A percentile compares a stretch with the other conserved stretches of the same genome.
Conservation (phyloP, 2,329 filamentous ascomycete genomes). For the Monilinia fructicola region DNA sequence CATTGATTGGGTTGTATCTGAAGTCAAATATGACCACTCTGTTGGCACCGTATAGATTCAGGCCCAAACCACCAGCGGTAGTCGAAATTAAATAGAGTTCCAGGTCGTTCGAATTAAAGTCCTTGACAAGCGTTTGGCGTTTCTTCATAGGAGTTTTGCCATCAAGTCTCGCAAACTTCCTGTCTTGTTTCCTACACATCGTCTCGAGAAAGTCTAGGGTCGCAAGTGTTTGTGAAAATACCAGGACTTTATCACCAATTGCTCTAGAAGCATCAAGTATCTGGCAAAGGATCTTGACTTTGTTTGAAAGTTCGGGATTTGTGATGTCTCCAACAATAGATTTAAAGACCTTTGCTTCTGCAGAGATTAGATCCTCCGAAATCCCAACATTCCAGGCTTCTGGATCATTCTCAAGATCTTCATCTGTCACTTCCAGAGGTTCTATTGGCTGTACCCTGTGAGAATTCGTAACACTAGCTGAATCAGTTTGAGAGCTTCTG, state of each 20-base stretch:
- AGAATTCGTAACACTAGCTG: neutral
- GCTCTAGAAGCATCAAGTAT: constrained; percentile 67
- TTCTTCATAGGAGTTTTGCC: constrained; percentile 56
- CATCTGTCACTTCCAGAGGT: constrained; percentile 6
- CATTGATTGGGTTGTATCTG: constrained; percentile 74
- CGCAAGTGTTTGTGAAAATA: constrained; percentile 74
- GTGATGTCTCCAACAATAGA: constrained; percentile 38
- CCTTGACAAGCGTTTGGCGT: constrained; percentile 64
- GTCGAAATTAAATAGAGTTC: constrained; percentile 81
- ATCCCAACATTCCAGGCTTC: constrained; percentile 36
- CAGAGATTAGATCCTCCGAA: constrained; percentile 34
- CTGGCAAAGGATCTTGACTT: constrained; percentile 62
- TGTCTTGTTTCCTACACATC: constrained; percentile 51
- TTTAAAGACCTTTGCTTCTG: constrained; percentile 16
- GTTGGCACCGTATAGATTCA: constrained; percentile 83
- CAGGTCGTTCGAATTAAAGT: constrained; percentile 61
- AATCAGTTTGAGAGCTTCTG: constrained; percentile 24
- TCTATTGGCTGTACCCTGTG: neutral
- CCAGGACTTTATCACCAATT: constrained; percentile 69
- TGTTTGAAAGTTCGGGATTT: constrained; percentile 60
- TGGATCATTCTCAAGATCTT: constrained; percentile 32
- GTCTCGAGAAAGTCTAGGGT: constrained; percentile 68
- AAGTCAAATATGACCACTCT: constrained; percentile 86
- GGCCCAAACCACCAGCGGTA: constrained; percentile 73
- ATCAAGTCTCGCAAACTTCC: constrained; percentile 62